phyloP scores from a whole-genome alignment of 228 moss, liverwort and hornwort genomes.

The Sphagnum magellanicum region DNA sequence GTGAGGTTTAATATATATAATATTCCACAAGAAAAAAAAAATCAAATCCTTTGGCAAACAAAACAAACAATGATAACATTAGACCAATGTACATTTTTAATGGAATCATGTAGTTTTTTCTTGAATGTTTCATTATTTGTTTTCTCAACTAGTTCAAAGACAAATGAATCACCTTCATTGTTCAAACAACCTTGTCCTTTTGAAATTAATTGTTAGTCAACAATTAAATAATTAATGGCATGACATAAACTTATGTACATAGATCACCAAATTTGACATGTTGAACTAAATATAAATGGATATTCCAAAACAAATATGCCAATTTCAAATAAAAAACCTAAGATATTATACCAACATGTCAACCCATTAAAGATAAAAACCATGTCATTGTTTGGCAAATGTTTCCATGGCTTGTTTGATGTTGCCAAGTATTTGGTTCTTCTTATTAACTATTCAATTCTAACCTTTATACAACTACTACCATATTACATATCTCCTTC shows the following conservation, averaged over 20 bases:
- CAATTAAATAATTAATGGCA: not conserved
- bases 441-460: constrained; percentile 53
- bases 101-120: constrained; percentile 42
- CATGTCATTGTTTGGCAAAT: constrained; percentile 77
- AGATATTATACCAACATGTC: too few relatives aligned
- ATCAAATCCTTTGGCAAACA: too few relatives aligned
- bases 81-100: constrained; percentile 36
- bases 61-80: not conserved
- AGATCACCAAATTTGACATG: not conserved
- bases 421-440: constrained; percentile 75
- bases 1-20: too few relatives aligned
- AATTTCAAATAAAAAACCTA: not conserved
- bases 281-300: not conserved
- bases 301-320: not conserved
- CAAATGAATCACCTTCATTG: constrained; percentile 69
- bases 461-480: constrained; percentile 52
- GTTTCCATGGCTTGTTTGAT: constrained; percentile 58
- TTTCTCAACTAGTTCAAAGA: constrained; percentile 82
- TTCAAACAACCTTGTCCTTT: constrained; percentile 60
- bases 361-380: not conserved
- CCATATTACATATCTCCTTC: constrained; percentile 56
- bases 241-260: not conserved
- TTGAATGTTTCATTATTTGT: constrained; percentile 49
- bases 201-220: constrained; percentile 63
- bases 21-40: too few relatives aligned